Evolutionary conservation across 2,329 filamentous ascomycete genomes (phyloP), one percentile per base, ranked within the genome.

Genomic region (Pseudogymnoascus sp.): DNA sequence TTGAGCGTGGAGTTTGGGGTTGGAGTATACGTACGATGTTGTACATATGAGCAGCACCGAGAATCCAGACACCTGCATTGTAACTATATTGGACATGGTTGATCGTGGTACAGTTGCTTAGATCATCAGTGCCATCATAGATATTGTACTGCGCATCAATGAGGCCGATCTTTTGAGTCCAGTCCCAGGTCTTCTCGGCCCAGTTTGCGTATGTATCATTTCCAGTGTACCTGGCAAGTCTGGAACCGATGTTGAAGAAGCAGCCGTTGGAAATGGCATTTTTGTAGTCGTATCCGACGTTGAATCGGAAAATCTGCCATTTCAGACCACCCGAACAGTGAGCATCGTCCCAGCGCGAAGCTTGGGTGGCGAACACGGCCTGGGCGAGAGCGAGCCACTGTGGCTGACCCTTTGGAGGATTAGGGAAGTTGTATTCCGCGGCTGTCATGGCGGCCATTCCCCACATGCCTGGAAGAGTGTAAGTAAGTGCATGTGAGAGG

Each of bases 251-350:
- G 73, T 89, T 87, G 77, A 89, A 88, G 75, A 89, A 88, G 74
- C 84, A 86, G 5, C 86, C 86, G 76, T 89, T 89, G 56, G 84
- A 84, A 67, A 89, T 87, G 21, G 82, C 81, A 75, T 89, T 89
- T 71, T 89, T 88, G 77, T 88, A 88, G 74, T 83, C 79, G 75
- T 78, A 87, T 42, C 64, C 64, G 11, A 53, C 82, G 77, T 92
- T 92, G 77, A 87, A 90, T 11, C 84, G 81, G 77, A 88, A 93
- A 66, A 96, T 89, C 77, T 96, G 91, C 92, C 92, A 96, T 67
- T 89, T 85, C 67, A 96, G 75, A 8, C 91, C 91, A 60, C 91
- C 91, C 56, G 77, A 79, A 74, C 91, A 96, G 0, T 79, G 80
- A 0, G 76, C 70, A 2, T 75, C 77, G 68, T 95, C 87, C 88